Percentiles rank a stretch among this genome's conserved stretches.
phyloP scores from a whole-genome alignment of 805 yeast genomes.

The Nadsonia fulvescens region DNA sequence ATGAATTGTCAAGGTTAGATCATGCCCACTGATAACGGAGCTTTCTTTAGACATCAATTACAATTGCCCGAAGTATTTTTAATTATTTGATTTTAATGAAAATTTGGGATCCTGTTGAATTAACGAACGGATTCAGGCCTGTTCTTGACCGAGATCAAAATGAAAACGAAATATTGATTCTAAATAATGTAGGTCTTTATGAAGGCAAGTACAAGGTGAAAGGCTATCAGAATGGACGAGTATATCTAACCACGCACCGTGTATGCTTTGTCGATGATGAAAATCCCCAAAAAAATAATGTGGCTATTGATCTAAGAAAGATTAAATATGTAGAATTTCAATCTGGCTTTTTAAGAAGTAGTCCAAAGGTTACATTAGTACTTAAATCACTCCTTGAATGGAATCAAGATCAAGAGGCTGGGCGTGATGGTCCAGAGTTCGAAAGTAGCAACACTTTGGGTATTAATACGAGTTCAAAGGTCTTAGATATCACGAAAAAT shows the following conservation, averaged over 20 bases:
- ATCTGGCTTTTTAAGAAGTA: conserved; percentile 47
- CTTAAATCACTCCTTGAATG: conserved; percentile 18
- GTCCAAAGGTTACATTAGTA: conserved; percentile 51
- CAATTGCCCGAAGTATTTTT: too few relatives aligned
- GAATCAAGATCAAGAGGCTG: too few relatives aligned
- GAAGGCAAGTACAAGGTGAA: conserved; percentile 46
- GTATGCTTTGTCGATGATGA: conserved; percentile 52
- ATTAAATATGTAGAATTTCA: conserved; percentile 23
- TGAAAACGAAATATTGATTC: conserved; percentile 37
- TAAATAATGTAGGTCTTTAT: conserved; percentile 51
- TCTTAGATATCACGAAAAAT: not conserved
- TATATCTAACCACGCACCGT: conserved; percentile 59
- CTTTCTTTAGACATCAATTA: too few relatives aligned
- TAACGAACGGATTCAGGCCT: conserved; percentile 19
- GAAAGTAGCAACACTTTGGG: too few relatives aligned
- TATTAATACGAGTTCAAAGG: too few relatives aligned
- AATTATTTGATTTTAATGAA: too few relatives aligned
- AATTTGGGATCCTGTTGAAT: too few relatives aligned
- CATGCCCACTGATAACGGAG: too few relatives aligned
- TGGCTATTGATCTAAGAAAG: conserved; percentile 28
- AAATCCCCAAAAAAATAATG: conserved; percentile 24
- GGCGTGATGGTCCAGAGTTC: too few relatives aligned
- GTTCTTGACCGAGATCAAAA: conserved; percentile 13
- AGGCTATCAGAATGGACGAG: conserved; percentile 53
- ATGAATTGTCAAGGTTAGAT: too few relatives aligned